Percentiles rank a stretch among this genome's conserved stretches.
Evolutionary conservation across 192 early-diverging fungal genomes (phyloP).

Genomic region (Diversispora epigaea): DNA sequence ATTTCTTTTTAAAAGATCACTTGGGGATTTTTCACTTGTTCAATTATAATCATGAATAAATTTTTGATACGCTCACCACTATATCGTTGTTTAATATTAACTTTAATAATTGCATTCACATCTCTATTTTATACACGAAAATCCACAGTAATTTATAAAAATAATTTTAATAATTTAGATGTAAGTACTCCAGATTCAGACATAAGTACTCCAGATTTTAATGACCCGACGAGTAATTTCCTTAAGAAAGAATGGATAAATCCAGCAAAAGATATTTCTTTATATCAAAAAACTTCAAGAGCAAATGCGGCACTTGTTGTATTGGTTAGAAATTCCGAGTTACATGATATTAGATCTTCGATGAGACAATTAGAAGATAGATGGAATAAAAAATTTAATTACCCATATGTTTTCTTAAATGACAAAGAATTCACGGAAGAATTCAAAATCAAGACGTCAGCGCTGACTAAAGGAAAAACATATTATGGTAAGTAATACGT

Average conservation of each 20-base stretch:
- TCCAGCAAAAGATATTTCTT: background rate
- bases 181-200: too few species aligned
- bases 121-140: background rate
- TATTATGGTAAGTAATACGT: constrained; percentile 3
- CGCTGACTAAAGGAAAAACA: constrained; percentile 35
- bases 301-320: constrained; percentile 74
- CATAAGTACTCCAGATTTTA: too few species aligned
- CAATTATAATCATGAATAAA: background rate
- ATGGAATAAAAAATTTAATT: constrained; percentile 73
- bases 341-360: constrained; percentile 60
- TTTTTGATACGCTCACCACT: background rate
- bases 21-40: too few species aligned
- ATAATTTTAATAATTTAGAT: too few species aligned
- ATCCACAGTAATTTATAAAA: background rate
- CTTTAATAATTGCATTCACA: background rate
- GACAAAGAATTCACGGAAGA: constrained; percentile 69
- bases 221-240: background rate
- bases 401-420: constrained; percentile 86
- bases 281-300: background rate
- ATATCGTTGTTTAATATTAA: background rate
- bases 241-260: background rate
- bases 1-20: too few species aligned
- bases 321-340: constrained; percentile 68
- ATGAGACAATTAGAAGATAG: constrained; percentile 70
- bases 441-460: constrained; percentile 58